phyloP scores from a whole-genome alignment of 768 basidiomycete genomes.

The Polyporus arcularius region DNA sequence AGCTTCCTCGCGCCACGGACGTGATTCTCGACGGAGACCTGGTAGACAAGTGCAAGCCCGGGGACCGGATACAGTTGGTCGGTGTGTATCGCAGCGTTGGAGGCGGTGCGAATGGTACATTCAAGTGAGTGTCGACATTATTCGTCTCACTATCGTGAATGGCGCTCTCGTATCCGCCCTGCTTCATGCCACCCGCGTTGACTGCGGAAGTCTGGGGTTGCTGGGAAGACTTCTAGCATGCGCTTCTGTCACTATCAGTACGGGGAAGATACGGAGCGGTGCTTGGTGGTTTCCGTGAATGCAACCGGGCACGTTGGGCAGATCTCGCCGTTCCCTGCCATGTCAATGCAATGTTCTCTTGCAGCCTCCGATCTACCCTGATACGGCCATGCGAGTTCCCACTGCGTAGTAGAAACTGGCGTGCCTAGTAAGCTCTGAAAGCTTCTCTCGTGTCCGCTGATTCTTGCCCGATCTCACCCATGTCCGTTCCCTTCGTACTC shows the following conservation, averaged over 20 bases:
- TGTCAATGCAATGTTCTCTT: background rate
- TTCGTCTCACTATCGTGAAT: slow-evolving; percentile 24
- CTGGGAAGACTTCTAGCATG: background rate
- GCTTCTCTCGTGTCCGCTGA: no score
- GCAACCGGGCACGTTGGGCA: background rate
- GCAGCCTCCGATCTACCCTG: background rate
- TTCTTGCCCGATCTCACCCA: no score
- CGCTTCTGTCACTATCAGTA: background rate
- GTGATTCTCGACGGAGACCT: slow-evolving; percentile 95
- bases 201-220: background rate
- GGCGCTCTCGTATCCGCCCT: background rate
- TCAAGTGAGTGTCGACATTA: slow-evolving; percentile 67
- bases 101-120: slow-evolving; percentile 87
- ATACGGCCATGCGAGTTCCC: background rate
- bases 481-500: slow-evolving; percentile 1
- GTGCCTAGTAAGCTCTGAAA: background rate
- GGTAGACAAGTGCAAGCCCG: slow-evolving; percentile 97
- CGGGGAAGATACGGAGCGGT: background rate
- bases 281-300: background rate
- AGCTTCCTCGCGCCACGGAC: slow-evolving; percentile 94
- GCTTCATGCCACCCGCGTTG: background rate
- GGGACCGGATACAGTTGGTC: slow-evolving; percentile 95
- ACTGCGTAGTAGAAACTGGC: background rate
- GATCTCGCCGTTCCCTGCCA: background rate
- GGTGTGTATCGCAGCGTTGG: slow-evolving; percentile 94